Evolutionary conservation across 106 monocot species (phyloP), one percentile per base, ranked within the genome.

Genomic region (Amphibolis antarctica): DNA sequence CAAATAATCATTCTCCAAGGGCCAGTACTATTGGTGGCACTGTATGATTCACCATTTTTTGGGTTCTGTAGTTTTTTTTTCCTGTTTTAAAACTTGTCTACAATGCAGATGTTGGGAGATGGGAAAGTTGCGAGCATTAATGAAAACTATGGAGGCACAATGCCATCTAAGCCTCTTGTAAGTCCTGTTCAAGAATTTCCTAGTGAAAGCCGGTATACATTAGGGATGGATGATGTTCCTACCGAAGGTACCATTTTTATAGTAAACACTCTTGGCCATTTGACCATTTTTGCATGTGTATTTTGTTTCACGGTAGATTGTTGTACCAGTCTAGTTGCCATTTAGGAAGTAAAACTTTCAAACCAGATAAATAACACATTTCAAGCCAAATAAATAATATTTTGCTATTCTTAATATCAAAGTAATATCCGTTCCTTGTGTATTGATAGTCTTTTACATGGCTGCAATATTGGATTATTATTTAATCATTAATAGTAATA

Each of bases 141-240:
- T 75, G 77, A 79, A 57, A 66, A 70, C 62, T 78, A 77, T 73
- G 83, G 89, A 68, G 80, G 67, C 21, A 91, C 90, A 51, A 53
- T 90, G 75, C 85, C 79, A 70, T 80, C 91, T 46, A 77, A 70
- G 60, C 74, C 77, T 62, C 68, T 77, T 23, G 64, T 54, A 28
- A 44, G 46, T 66, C 36, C 66, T 54, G 25, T 66, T 74, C 64
- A 46, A 63, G 83, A 64, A 71, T 44, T 46, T 48, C 51, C 44
- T 48, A 20, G 59, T 75, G 66, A 69, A 51, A 60, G 26, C 26
- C 1, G 5, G 12, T 51, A 42, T n/a, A 42, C 14, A 36, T 36
- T 36, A 36, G 36, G 36, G 7, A 59, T 25, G 21, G 27, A 49
- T 62, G 67, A 71, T 26, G 25, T 55, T 59, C 65, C 22, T 55